Percentiles rank a stretch among this genome's conserved stretches.
Conservation (phyloP, 1,284 basidiomycete genomes). For the Marasmius sp. region DNA sequence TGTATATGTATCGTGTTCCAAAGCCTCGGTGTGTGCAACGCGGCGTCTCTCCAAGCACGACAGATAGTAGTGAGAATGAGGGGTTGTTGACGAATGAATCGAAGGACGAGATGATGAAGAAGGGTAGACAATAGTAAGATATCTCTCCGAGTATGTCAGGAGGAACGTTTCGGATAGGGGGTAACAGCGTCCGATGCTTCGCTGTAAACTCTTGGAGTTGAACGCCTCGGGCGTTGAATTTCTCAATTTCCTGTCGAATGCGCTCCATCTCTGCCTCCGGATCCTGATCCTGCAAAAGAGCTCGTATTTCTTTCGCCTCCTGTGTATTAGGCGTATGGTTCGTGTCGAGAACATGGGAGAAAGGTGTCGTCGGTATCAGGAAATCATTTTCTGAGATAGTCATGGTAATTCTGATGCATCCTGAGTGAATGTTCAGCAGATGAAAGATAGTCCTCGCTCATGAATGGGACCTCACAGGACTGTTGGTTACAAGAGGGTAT, state of each 20-base stretch:
- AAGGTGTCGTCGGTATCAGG: too few relatives aligned
- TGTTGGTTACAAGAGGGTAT: too few relatives aligned
- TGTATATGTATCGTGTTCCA: background rate
- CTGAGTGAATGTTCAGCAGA: too few relatives aligned
- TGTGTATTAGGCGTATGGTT: background rate
- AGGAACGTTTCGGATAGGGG: background rate
- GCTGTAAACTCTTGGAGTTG: background rate
- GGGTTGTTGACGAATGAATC: background rate
- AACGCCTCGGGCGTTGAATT: background rate
- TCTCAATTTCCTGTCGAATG: background rate
- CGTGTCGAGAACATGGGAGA: background rate
- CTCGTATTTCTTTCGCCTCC: background rate
- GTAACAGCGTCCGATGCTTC: background rate
- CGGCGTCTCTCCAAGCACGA: background rate
- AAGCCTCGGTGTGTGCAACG: background rate
- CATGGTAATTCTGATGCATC: too few relatives aligned
- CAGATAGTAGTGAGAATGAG: background rate
- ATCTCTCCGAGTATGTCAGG: background rate
- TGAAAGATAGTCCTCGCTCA: too few relatives aligned
- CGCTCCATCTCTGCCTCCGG: background rate
- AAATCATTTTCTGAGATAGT: too few relatives aligned
- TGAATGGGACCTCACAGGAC: too few relatives aligned
- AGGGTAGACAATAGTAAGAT: background rate
- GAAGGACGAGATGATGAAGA: background rate
- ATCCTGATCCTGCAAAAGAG: background rate